These are phyloP conservation scores for Nicotiana undulata DNA, from an alignment of 257 asterid genomes.

Conservation along the genomic window DNA sequence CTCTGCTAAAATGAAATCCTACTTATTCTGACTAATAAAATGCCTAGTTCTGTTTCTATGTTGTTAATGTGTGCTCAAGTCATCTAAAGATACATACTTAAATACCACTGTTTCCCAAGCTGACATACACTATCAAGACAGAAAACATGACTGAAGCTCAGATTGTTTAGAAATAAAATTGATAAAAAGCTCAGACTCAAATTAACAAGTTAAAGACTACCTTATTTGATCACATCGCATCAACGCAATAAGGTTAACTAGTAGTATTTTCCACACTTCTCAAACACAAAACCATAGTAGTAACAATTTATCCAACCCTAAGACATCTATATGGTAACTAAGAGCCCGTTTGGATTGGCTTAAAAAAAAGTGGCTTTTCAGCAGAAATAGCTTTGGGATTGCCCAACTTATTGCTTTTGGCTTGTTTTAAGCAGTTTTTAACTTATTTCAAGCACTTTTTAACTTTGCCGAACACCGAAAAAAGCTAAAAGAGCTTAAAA, in stretches of 20 bases:
- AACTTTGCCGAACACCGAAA: too few relatives aligned
- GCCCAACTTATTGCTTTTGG: too few relatives aligned
- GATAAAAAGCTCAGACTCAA: neutral
- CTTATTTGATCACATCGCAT: neutral
- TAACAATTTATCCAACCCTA: neutral
- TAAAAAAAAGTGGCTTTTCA: too few relatives aligned
- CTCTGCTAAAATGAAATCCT: neutral
- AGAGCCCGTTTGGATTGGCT: too few relatives aligned
- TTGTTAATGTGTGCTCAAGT: neutral
- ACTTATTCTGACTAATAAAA: neutral
- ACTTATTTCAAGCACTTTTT: too few relatives aligned
- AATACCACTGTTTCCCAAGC: neutral
- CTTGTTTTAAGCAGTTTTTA: too few relatives aligned
- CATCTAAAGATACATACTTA: neutral
- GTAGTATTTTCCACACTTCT: neutral
- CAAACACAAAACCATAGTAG: neutral
- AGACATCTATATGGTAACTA: neutral
- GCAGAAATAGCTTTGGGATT: too few relatives aligned
- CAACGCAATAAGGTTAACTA: neutral
- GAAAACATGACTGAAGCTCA: neutral
- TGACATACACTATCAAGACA: neutral
- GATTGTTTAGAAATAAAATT: neutral
- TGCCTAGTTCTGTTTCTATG: neutral
- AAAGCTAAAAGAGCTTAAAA: too few relatives aligned
- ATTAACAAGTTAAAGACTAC: neutral